Evolutionary conservation across 2,329 filamentous ascomycete genomes (phyloP).

Genomic region (Aspergillus luchuensis): DNA sequence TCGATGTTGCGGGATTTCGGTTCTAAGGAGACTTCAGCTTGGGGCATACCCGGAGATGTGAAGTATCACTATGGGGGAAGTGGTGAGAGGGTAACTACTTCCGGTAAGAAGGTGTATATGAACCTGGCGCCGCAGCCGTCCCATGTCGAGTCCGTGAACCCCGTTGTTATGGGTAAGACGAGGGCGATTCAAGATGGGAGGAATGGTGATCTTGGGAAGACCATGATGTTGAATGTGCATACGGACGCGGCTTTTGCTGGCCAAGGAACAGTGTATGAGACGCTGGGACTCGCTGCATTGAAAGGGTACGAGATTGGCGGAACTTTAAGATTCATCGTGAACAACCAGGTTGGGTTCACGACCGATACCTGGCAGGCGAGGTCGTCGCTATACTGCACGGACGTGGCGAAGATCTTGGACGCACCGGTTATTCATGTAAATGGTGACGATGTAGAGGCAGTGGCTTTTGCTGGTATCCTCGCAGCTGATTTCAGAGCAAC

Average conservation of each 20-base stretch:
- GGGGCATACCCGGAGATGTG: constrained; percentile 89
- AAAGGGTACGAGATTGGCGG: constrained; percentile 96
- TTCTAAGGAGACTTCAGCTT: constrained; percentile 81
- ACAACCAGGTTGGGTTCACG: constrained; percentile 99
- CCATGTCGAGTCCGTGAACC: constrained; percentile 96
- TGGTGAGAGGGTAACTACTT: constrained; percentile 96
- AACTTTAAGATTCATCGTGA: constrained; percentile 94
- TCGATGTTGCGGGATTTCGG: constrained; percentile 99
- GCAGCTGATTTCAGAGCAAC: constrained; percentile 97
- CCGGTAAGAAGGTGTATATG: constrained; percentile 96
- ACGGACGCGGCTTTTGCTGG: constrained; percentile 96
- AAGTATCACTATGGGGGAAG: constrained; percentile 99
- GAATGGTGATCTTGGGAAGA: constrained; percentile 80
- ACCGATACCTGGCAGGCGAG: constrained; percentile 96
- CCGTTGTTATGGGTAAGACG: constrained; percentile 95
- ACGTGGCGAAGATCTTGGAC: constrained; percentile 98
- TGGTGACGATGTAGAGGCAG: constrained; percentile 94
- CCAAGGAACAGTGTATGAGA: constrained; percentile 97
- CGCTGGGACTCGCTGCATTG: constrained; percentile 93
- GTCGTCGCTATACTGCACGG: constrained; percentile 97
- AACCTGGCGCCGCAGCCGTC: constrained; percentile 98
- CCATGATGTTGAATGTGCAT: constrained; percentile 94
- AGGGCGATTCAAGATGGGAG: constrained; percentile 99
- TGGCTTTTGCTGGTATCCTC: constrained; percentile 97
- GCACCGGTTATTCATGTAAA: constrained; percentile 99